Base-by-base conservation (phyloP, 768 basidiomycete genomes). In the Rhodotorula graminis region DNA sequence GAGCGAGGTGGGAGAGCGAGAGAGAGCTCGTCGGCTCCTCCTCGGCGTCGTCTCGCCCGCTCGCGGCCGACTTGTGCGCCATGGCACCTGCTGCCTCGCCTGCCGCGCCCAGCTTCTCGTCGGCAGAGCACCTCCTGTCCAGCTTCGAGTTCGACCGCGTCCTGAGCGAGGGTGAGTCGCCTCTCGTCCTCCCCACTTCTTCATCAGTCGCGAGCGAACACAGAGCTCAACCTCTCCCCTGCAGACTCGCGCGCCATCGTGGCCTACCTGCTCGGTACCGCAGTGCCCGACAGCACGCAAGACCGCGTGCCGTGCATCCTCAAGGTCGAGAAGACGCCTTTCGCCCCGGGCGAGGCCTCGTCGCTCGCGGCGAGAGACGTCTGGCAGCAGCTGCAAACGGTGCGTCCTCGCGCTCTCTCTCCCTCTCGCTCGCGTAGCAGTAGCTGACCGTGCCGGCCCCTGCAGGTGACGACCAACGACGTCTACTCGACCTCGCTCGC, bases 251-350 rank as follows among this genome's bases (percentile, higher is more conserved):
- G 85, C 16, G 85, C 86, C 2, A 88, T 87, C 71, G 85, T 84
- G 6, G 71, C 91, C 47, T 87, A 85, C 56, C 82, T 93, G 15
- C 85, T 94, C 5, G 92, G 93, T 9, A 86, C 83, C 3, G 83
- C 90, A 21, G 21, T 80, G 77, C 74, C 72, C 76, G 67, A 79
- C 70, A 56, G 76, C 69, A 60, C 49, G 7, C 21, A 40, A 2
- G 73, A 75, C 6, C 70, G 82, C n/a, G 80, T 84, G 4, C 83
- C 83, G 46, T 87, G 89, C 7, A 88, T 94, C 72, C 78, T 93
- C n/a, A 86, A 88, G 50, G 82, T 94, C 52, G 90, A 92, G 80
- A 91, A 88, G 79, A 88, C 88, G 0, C 85, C 89, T 4, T 83
- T 93, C 68, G 80, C 83, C 14, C 77, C 82, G 29, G 84, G 81